Base-by-base conservation (phyloP, 2,329 filamentous ascomycete species). In the Seiridium cupressi region DNA sequence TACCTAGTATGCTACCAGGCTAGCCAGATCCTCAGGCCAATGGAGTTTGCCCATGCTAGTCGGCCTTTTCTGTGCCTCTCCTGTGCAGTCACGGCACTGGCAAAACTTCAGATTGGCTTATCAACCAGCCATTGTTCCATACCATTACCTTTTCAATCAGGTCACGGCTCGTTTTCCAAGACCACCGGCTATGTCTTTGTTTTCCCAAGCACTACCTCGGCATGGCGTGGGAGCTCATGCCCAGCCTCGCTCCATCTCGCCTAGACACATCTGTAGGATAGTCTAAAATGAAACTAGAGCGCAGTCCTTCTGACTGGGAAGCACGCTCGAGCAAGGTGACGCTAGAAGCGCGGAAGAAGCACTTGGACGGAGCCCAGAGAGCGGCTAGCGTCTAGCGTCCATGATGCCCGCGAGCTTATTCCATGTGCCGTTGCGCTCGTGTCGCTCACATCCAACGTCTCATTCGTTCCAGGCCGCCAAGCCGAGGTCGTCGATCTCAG, bases 291-390 rank as follows among this genome's bases (percentile, higher is more conserved):
- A 42, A 42, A 13, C 38, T 42, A 42, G 38, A 42, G 38, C 13
- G 38, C 38, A 8, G 49, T 51, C 9, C 49, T 51, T 51, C 34
- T 35, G 31, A 35, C 49, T 51, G 49, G 49, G 49, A 35, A 51
- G 31, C 10, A n/a, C 26, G 10, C 7, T 7, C 46, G 26, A 48
- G 13, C 46, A 48, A 9, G 51, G 55, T 46, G 63, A 58, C 72
- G 72, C 73, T 74, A 74, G 72, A 74, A 73, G 69, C 62, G 63
- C 70, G 67, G 68, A 70, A 70, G 73, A 74, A 74, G 66, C 65
- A 73, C 69, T 42, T 67, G 63, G 72, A 74, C 73, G 38, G 2
- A 62, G 51, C 56, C 63, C 55, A 57, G 63, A 7, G 13, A 42
- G 38, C 38, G 38, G 38, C 38, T 42, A 42, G 38, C 49, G 18